A percentile compares a stretch with the other conserved stretches of the same genome.
Conservation (phyloP, 345 rosid species). For the Erucastrum elatum region DNA sequence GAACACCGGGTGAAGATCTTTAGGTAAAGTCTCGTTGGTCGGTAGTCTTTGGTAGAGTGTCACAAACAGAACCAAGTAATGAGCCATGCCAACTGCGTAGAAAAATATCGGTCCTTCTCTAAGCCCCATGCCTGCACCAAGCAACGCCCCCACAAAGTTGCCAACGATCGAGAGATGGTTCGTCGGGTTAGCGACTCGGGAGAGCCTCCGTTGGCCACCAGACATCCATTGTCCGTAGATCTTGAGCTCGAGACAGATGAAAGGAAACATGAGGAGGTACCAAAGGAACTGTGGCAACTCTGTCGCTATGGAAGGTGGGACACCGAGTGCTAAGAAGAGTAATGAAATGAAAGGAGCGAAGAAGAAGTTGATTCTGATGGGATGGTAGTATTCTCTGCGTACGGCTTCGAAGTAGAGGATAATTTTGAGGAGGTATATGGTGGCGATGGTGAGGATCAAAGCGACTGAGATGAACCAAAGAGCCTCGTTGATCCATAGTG, state of each 20-base stretch:
- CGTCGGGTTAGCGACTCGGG: conserved; percentile 78
- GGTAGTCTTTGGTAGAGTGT: conserved; percentile 43
- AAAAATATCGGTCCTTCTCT: conserved; percentile 81
- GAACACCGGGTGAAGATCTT: conserved; percentile 85
- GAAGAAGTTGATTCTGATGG: conserved; percentile 80
- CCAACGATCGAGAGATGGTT: conserved; percentile 80
- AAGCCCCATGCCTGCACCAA: conserved; percentile 78
- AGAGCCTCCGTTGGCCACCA: conserved; percentile 75
- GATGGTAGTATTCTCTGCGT: conserved; percentile 81
- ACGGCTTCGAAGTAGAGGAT: conserved; percentile 76
- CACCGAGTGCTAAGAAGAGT: conserved; percentile 69
- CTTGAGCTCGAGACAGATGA: conserved; percentile 69
- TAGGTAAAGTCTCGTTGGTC: conserved; percentile 71
- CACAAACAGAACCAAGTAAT: conserved; percentile 71
- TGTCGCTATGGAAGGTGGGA: conserved; percentile 50
- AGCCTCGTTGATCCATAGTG: conserved; percentile 40
- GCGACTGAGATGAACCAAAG: conserved; percentile 65
- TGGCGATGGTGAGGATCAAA: conserved; percentile 43
- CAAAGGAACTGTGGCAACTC: conserved; percentile 52
- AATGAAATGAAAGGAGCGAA: conserved; percentile 86
- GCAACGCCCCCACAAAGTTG: conserved; percentile 79
- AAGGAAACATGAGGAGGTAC: conserved; percentile 78
- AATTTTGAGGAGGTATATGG: conserved; percentile 57
- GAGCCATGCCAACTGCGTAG: conserved; percentile 77
- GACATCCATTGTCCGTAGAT: conserved; percentile 95